These are phyloP conservation scores for Penicillium crystallinum DNA, from an alignment of 495 filamentous ascomycete genomes.

Conservation along the genomic window DNA sequence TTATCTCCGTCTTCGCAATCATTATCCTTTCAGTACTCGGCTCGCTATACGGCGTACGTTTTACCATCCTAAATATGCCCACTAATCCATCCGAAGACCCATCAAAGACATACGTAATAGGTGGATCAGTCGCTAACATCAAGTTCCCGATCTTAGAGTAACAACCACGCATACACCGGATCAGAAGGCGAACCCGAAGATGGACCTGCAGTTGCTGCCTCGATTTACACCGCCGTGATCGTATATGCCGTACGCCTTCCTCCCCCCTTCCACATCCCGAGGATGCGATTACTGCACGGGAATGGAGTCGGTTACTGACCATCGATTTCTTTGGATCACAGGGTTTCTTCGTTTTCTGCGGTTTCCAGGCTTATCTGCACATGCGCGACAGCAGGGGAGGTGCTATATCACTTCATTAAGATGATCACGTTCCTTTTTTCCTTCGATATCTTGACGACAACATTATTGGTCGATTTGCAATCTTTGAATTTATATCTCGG, in stretches of 20 bases:
- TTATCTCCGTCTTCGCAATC: constrained; percentile 84
- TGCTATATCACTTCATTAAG: constrained; percentile 66
- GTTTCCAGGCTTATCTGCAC: constrained; percentile 76
- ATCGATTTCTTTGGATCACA: constrained; percentile 24
- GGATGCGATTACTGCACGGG: not conserved
- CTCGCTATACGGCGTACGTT: constrained; percentile 62
- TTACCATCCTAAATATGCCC: not conserved
- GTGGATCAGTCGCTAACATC: constrained; percentile 4
- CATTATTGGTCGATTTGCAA: constrained; percentile 18
- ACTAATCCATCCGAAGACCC: constrained; percentile 3
- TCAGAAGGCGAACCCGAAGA: constrained; percentile 66
- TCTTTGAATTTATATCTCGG: constrained; percentile 17
- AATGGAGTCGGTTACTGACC: constrained; percentile 5
- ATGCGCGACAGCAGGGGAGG: constrained; percentile 70
- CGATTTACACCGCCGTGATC: constrained; percentile 77
- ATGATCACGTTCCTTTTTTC: constrained; percentile 8
- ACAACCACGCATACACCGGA: constrained; percentile 77
- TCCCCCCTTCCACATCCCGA: not conserved
- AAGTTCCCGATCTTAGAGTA: constrained; percentile 37
- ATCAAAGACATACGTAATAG: not conserved
- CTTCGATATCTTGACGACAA: constrained; percentile 14
- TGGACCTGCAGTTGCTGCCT: constrained; percentile 69
- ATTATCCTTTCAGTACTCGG: constrained; percentile 82
- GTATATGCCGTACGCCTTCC: constrained; percentile 69
- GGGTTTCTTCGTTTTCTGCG: constrained; percentile 88